Percentiles rank a stretch among this genome's conserved stretches.
phyloP scores from a whole-genome alignment of 202 grass and related monocot species.

The Digitaria exilis region DNA sequence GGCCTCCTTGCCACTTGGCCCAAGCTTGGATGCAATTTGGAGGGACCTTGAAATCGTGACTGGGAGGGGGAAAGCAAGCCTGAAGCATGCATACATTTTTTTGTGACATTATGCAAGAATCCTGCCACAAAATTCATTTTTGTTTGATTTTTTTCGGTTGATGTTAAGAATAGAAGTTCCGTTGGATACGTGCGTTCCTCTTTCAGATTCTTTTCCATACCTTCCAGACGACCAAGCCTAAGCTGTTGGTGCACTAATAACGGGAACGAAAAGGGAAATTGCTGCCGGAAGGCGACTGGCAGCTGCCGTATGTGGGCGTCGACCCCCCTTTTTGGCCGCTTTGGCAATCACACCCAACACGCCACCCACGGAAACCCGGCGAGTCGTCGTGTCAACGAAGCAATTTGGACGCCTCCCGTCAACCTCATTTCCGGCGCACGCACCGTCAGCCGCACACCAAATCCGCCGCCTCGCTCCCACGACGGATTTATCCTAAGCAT shows the following conservation, averaged over 20 bases:
- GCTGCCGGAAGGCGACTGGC: constrained; percentile 12
- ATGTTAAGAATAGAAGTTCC: background rate
- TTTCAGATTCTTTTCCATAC: background rate
- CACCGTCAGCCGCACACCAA: background rate
- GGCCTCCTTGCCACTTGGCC: background rate
- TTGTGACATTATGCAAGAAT: too few relatives aligned
- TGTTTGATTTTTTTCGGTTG: background rate
- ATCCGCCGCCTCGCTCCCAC: background rate
- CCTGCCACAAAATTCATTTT: background rate
- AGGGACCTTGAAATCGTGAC: background rate
- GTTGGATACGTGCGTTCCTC: background rate
- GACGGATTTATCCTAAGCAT: background rate
- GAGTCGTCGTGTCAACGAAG: background rate
- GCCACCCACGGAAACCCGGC: background rate
- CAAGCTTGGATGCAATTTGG: too few relatives aligned
- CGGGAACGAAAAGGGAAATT: background rate
- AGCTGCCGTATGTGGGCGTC: background rate
- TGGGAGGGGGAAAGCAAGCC: too few relatives aligned
- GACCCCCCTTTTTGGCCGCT: background rate
- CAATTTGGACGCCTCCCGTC: background rate
- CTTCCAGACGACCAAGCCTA: background rate
- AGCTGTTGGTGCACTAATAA: background rate
- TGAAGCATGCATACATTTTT: background rate
- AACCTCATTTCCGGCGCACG: background rate
- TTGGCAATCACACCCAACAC: constrained; percentile 19